These are phyloP conservation scores for Aspergillus sp. DNA, from an alignment of 2,329 filamentous ascomycete species.

Conservation along the genomic window DNA sequence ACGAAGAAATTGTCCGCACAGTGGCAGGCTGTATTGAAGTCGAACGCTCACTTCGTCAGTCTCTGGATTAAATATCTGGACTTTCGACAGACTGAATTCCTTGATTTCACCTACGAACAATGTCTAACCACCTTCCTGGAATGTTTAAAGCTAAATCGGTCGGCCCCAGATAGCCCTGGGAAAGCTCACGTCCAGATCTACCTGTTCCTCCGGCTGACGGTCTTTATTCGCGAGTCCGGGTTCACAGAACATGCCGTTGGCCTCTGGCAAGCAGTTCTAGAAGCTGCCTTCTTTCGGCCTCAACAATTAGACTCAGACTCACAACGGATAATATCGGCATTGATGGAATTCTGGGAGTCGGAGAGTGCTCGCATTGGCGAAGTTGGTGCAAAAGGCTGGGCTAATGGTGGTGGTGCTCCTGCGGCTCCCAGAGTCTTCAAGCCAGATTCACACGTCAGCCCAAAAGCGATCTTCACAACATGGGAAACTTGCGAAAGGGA, in stretches of 20 bases:
- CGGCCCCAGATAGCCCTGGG: conserved; percentile 17
- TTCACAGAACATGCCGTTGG: conserved; percentile 75
- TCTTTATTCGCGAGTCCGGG: conserved; percentile 73
- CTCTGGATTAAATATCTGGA: conserved; percentile 75
- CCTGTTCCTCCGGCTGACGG: conserved; percentile 70
- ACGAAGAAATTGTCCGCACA: conserved; percentile 58
- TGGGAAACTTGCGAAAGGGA: conserved; percentile 57
- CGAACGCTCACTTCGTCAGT: conserved; percentile 57
- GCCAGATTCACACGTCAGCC: conserved; percentile 20
- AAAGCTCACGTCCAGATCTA: conserved; percentile 57
- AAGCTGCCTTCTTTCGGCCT: conserved; percentile 66
- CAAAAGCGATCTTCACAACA: conserved; percentile 37
- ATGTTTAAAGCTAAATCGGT: conserved; percentile 51
- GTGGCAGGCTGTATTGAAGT: conserved; percentile 64
- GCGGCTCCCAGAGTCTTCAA: conserved; percentile 37
- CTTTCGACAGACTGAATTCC: conserved; percentile 66
- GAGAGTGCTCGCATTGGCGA: conserved; percentile 81
- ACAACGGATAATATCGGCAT: conserved; percentile 35
- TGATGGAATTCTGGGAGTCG: conserved; percentile 82
- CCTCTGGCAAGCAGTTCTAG: conserved; percentile 79
- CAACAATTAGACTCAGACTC: conserved; percentile 21
- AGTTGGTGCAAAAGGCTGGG: conserved; percentile 68
- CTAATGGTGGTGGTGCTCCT: conserved; percentile 17
- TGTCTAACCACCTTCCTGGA: conserved; percentile 60
- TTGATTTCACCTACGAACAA: conserved; percentile 66